Conservation (phyloP, 257 asterid species). For the Nicotiana benthamiana region DNA sequence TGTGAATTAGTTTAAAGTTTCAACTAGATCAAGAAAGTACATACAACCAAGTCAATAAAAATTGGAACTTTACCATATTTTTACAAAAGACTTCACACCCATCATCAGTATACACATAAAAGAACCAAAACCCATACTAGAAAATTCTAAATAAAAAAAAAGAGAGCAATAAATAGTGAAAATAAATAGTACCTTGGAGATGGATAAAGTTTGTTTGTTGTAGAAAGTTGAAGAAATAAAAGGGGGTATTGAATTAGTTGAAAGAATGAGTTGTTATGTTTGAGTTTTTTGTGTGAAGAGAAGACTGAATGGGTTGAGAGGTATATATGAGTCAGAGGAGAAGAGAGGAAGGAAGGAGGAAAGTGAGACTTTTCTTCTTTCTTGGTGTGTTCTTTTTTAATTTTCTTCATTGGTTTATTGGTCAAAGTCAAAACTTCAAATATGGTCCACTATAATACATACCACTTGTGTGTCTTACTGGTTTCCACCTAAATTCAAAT, state of each 20-base stretch:
- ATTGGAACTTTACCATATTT: background rate
- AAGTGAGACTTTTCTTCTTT: slow-evolving; percentile 62
- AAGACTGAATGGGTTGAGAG: slow-evolving; percentile 16
- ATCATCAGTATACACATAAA: background rate
- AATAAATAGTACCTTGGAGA: background rate
- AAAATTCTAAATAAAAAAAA: background rate
- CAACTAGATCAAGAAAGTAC: slow-evolving; percentile 7
- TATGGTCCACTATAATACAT: slow-evolving; percentile 36
- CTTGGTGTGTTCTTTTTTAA: slow-evolving; percentile 12
- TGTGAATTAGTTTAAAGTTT: background rate
- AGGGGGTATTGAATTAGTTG: background rate
- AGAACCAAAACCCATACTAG: background rate
- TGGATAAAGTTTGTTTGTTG: background rate
- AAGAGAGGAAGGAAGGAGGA: slow-evolving; percentile 40
- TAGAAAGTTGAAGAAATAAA: background rate
- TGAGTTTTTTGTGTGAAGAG: slow-evolving; percentile 7
- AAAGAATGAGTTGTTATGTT: background rate
- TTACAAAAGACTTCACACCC: background rate
- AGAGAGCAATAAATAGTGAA: background rate
- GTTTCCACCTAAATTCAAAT: slow-evolving; percentile 14
- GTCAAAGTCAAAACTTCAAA: slow-evolving; percentile 67
- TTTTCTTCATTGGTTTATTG: background rate
- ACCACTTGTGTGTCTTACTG: slow-evolving; percentile 48
- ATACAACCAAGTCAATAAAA: background rate
- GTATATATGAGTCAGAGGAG: slow-evolving; percentile 21